These are phyloP conservation scores for Mycosarcoma mackinlayi DNA, from an alignment of 1,284 basidiomycete genomes.

Conservation along the genomic window DNA sequence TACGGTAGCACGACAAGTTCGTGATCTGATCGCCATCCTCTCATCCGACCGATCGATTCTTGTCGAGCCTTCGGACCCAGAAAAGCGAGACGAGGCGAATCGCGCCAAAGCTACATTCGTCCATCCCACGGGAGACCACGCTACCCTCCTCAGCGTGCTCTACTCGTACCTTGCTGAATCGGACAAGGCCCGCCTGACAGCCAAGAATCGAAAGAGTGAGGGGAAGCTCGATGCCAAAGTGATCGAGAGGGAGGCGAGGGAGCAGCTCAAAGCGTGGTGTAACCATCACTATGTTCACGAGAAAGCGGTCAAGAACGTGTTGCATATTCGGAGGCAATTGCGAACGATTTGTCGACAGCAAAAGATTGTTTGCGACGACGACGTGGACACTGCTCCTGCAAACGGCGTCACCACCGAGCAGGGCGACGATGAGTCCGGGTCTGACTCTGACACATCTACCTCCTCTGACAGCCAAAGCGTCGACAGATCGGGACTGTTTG, in stretches of 20 bases:
- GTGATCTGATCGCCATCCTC: conserved; percentile 65
- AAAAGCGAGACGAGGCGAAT: conserved; percentile 59
- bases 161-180: conserved; percentile 60
- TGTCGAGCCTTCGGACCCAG: conserved; percentile 48
- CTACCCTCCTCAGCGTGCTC: conserved; percentile 62
- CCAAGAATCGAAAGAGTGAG: conserved; percentile 8
- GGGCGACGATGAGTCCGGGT: conserved; percentile 7
- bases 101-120: conserved; percentile 68
- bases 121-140: conserved; percentile 62
- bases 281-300: conserved; percentile 58
- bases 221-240: conserved; percentile 15
- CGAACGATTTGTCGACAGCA: conserved; percentile 53
- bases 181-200: conserved; percentile 17
- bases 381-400: conserved; percentile 3
- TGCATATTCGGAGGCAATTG: conserved; percentile 62
- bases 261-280: conserved; percentile 70
- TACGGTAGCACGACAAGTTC: conserved; percentile 48
- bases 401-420: background rate
- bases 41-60: conserved; percentile 57
- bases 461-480: background rate
- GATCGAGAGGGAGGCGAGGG: conserved; percentile 24
- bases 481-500: conserved; percentile 24
- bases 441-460: conserved; percentile 8
- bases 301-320: conserved; percentile 56
- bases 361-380: conserved; percentile 60